A percentile compares a stretch with the other conserved stretches of the same genome.
Evolutionary conservation across 23 red algal genomes (phyloP).

Genomic region (Porphyridium purpureum): DNA sequence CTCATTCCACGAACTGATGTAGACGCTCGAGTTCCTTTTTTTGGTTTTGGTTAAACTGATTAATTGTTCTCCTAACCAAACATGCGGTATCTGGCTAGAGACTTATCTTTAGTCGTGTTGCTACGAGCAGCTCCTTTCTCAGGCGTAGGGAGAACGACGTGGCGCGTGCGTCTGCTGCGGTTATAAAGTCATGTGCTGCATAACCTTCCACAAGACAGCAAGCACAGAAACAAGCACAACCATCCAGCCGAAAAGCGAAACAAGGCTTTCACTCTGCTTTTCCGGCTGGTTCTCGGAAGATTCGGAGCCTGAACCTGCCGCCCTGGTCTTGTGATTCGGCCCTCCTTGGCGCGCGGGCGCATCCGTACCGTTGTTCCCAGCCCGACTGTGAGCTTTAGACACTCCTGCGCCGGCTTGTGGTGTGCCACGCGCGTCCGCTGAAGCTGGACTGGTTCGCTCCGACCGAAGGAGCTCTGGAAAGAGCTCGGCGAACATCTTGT

Average conservation of each 20-base stretch:
- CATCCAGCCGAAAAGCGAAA: slow-evolving; percentile 41
- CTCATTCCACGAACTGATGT: too few relatives aligned
- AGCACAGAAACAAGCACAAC: slow-evolving; percentile 37
- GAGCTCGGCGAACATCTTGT: slow-evolving; percentile 56
- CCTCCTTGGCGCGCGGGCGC: background rate
- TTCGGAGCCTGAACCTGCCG: slow-evolving; percentile 1
- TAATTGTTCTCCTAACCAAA: slow-evolving; percentile 6
- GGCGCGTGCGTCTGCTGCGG: too few relatives aligned
- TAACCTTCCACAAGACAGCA: slow-evolving; percentile 23
- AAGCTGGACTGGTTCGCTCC: background rate
- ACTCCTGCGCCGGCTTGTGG: slow-evolving; percentile 7
- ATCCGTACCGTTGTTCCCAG: background rate
- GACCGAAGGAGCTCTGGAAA: slow-evolving; percentile 55
- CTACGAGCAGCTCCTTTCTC: background rate
- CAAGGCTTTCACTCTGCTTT: slow-evolving; percentile 26
- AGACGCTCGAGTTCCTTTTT: background rate
- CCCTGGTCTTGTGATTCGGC: background rate
- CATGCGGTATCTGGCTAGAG: background rate
- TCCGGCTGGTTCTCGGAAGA: slow-evolving; percentile 5
- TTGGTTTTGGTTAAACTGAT: background rate
- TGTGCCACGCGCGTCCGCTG: background rate
- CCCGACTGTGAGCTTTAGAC: background rate
- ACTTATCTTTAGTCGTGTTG: background rate
- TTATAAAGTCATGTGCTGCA: slow-evolving; percentile 4
- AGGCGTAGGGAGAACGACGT: too few relatives aligned